Conservation (phyloP, 1,284 basidiomycete species). For the Flammula alnicola region DNA sequence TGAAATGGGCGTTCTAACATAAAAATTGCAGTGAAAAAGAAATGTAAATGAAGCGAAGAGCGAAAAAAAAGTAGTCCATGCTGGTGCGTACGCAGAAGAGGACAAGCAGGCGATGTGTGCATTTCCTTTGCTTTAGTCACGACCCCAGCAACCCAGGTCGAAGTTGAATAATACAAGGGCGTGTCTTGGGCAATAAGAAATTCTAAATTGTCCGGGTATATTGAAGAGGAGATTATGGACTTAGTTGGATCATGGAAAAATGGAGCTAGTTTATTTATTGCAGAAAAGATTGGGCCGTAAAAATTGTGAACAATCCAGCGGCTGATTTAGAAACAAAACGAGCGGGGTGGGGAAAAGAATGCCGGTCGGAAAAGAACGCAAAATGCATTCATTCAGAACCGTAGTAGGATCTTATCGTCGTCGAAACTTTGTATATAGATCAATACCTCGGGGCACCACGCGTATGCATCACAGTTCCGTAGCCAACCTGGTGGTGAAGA, state of each 20-base stretch:
- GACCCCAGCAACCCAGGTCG: too few relatives aligned
- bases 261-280: constrained; percentile 23
- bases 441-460: constrained; percentile 19
- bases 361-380: constrained; percentile 22
- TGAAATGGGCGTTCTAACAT: constrained; percentile 16
- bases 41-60: constrained; percentile 11
- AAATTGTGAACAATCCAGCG: constrained; percentile 33
- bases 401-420: constrained; percentile 14
- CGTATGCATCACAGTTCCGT: constrained; percentile 35
- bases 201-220: constrained; percentile 25
- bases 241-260: constrained; percentile 6
- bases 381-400: constrained; percentile 17
- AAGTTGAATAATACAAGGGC: too few relatives aligned
- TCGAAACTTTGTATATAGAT: constrained; percentile 3
- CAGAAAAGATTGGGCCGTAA: constrained; percentile 24
- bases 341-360: constrained; percentile 28
- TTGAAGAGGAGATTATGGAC: constrained; percentile 18
- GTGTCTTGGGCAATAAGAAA: constrained; percentile 1
- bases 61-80: constrained; percentile 8
- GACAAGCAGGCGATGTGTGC: constrained; percentile 2
- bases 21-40: constrained; percentile 10
- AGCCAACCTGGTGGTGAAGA: constrained; percentile 61
- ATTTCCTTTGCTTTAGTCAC: too few relatives aligned
- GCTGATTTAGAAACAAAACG: constrained; percentile 26
- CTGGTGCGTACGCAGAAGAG: constrained; percentile 1